These are phyloP conservation scores for Podaxis mareebaensis DNA, from an alignment of 768 basidiomycete species.

Conservation along the genomic window DNA sequence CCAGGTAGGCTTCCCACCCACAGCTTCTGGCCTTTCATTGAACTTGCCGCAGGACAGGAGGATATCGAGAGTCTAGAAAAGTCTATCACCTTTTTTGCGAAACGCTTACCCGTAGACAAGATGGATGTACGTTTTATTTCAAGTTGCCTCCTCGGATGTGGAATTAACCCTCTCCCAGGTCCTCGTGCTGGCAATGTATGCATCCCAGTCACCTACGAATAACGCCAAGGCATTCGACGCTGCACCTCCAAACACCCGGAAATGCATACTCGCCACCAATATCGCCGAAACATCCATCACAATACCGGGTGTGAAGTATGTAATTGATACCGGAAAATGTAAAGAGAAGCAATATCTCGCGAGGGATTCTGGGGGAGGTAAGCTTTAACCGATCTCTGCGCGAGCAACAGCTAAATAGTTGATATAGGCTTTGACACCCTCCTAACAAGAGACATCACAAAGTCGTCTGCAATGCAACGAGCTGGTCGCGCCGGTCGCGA, in stretches of 20 bases:
- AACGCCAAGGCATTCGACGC: conserved; percentile 79
- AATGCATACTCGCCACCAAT: conserved; percentile 95
- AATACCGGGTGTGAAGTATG: conserved; percentile 93
- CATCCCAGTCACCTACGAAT: conserved; percentile 74
- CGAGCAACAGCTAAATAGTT: background rate
- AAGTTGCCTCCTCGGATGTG: background rate
- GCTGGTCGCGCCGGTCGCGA: conserved; percentile 96
- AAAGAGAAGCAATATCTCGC: conserved; percentile 92
- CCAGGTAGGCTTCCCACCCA: conserved; percentile 52
- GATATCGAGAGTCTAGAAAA: conserved; percentile 90
- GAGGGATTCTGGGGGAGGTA: conserved; percentile 67
- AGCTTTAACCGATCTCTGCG: background rate
- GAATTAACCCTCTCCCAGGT: conserved; percentile 46
- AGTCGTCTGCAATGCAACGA: conserved; percentile 91
- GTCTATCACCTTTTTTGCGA: conserved; percentile 68
- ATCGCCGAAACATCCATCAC: conserved; percentile 98
- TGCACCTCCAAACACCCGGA: conserved; percentile 68
- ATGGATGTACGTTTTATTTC: conserved; percentile 37
- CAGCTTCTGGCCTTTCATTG: background rate
- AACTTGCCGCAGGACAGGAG: conserved; percentile 74
- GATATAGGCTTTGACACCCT: conserved; percentile 83
- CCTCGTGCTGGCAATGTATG: conserved; percentile 79
- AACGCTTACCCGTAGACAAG: conserved; percentile 64
- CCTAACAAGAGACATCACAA: conserved; percentile 77
- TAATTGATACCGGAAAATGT: conserved; percentile 94